Conservation (phyloP, 805 yeast genomes). For the Scheffersomyces coipomensis region DNA sequence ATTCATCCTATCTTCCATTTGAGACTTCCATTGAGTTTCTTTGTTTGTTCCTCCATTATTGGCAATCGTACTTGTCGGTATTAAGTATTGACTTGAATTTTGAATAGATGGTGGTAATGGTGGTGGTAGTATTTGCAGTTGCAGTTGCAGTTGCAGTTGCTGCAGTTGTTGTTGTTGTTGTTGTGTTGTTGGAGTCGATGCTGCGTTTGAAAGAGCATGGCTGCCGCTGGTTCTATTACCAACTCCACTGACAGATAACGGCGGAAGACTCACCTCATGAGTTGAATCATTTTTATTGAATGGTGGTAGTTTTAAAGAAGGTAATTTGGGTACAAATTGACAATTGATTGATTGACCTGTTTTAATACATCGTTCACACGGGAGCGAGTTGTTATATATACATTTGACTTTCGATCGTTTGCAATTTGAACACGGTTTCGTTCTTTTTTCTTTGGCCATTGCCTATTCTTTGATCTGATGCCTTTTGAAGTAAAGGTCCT, state of each 20-base stretch:
- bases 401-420: constrained; percentile 64
- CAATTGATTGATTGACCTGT: constrained; percentile 48
- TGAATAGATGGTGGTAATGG: not conserved
- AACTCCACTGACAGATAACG: not conserved
- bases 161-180: not conserved
- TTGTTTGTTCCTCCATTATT: not conserved
- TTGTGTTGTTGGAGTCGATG: not conserved
- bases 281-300: constrained; percentile 1
- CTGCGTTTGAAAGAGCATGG: no score
- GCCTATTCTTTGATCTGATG: no score
- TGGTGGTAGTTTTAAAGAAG: constrained; percentile 34
- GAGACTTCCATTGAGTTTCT: constrained; percentile 29
- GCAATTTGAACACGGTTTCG: constrained; percentile 65
- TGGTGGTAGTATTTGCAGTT: not conserved
- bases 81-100: not conserved
- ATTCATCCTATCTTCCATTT: constrained; percentile 33
- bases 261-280: not conserved
- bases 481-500: no score
- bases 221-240: not conserved
- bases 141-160: no score
- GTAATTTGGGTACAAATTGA: constrained; percentile 54
- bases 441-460: constrained; percentile 39
- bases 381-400: constrained; percentile 43
- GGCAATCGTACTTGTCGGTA: not conserved
- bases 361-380: constrained; percentile 58